Base-by-base conservation (phyloP, 176 grass and related monocot species). In the Alloteropsis semialata region DNA sequence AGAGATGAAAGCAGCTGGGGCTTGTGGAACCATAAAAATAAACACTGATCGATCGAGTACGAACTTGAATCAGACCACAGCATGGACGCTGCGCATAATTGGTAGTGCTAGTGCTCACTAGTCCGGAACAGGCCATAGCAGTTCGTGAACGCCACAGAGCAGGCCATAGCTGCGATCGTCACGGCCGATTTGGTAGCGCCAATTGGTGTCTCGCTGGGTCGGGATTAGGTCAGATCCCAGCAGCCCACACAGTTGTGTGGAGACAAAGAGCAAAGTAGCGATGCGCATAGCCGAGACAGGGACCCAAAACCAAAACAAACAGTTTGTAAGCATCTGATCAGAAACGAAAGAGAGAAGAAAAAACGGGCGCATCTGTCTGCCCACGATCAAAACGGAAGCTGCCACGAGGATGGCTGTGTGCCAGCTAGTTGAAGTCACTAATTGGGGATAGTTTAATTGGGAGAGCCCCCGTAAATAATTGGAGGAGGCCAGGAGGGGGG, bases 341-440 rank as follows among this genome's bases (percentile, higher is more conserved):
- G 10, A 28, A 55, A 74, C n/a, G 10, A 18, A 3, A 55, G 3
- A 9, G 9, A 22, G 22, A 22, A 22, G 22, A 6, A 17, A 17
- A 2, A 62, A 39, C 21, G 16, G n/a, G n/a, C n/a, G 69, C 10
- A 50, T 71, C 22, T 28, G 39, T 10, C 55, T 58, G 55, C n/a
- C 50, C 81, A 83, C 5, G 60, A 65, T 28, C 29, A 1, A 30
- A 59, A n/a, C n/a, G n/a, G n/a, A n/a, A n/a, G n/a, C n/a, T n/a
- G n/a, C n/a, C 34, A 5, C 2, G 34, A 36, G 5, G 38, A 60
- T 29, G 68, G 50, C 43, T 21, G 56, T 8, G 22, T 10, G 79
- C 67, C 86, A 82, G 79, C 72, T 82, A 33, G 10, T 19, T 30
- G 63, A 76, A 61, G 6, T 65, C 61, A 64, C 73, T 64, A 63